These are phyloP conservation scores for Salix brachista DNA, from an alignment of 345 rosid species.

Conservation along the genomic window DNA sequence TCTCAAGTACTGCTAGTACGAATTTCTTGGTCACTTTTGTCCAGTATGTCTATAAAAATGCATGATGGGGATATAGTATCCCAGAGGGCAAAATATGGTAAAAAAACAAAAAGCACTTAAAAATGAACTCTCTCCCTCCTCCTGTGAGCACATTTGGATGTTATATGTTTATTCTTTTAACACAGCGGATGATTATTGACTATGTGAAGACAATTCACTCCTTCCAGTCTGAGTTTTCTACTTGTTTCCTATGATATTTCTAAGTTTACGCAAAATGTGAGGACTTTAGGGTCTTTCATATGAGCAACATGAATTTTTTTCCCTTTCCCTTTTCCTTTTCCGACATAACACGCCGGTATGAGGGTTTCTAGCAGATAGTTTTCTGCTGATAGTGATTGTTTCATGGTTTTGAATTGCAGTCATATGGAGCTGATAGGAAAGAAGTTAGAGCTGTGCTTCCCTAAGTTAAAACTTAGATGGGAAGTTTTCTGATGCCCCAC, in stretches of 20 bases:
- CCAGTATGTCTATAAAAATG: too few species aligned
- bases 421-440: conserved; percentile 87
- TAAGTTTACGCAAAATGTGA: background rate
- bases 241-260: background rate
- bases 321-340: background rate
- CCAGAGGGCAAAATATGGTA: background rate
- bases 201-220: background rate
- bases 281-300: background rate
- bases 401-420: conserved; percentile 34
- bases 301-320: background rate
- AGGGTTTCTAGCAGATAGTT: background rate
- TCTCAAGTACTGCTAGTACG: background rate
- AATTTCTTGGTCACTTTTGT: too few species aligned
- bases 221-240: background rate
- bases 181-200: background rate
- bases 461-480: conserved; percentile 13
- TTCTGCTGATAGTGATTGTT: background rate
- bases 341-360: background rate
- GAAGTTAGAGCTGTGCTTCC: conserved; percentile 72
- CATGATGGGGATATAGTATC: too few species aligned
- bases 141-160: background rate
- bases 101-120: background rate
- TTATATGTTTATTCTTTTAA: background rate
- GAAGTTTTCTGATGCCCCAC: background rate
- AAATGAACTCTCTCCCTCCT: too few species aligned